These are phyloP conservation scores for Globisporangium uncinulatum DNA, from an alignment of 352 stramenopile genomes.

Conservation along the genomic window DNA sequence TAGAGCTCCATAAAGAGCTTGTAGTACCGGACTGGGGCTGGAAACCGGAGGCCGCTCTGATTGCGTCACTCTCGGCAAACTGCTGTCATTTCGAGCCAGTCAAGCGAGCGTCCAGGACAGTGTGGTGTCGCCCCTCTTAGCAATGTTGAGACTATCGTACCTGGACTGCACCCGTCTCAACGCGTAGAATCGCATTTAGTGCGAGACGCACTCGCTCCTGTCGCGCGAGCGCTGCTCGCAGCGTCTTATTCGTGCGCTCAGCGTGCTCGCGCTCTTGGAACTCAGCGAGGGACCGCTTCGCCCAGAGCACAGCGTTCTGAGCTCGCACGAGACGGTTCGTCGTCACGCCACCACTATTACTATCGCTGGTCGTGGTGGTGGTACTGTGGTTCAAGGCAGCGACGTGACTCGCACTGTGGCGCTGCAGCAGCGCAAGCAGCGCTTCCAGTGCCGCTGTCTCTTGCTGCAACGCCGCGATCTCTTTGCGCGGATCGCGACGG, in stretches of 20 bases:
- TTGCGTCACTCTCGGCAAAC: too few species aligned
- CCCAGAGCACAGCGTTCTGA: background rate
- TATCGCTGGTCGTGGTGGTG: too few species aligned
- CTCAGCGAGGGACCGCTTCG: background rate
- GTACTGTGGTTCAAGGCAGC: background rate
- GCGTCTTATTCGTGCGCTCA: background rate
- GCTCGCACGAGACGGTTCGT: background rate
- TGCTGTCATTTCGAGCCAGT: background rate
- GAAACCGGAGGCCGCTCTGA: background rate
- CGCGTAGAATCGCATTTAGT: background rate
- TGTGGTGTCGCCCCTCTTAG: background rate
- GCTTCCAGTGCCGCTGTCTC: background rate
- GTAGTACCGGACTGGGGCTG: background rate
- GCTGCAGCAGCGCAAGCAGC: background rate
- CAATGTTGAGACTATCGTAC: background rate
- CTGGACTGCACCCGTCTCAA: background rate
- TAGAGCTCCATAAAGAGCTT: conserved; percentile 1
- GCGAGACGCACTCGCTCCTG: background rate
- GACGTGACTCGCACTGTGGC: background rate
- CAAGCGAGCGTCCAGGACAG: background rate
- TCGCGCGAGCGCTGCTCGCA: background rate
- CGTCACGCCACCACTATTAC: background rate
- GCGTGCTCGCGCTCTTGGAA: background rate
- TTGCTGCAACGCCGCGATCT: background rate
- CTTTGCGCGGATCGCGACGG: background rate